Evolutionary conservation across 345 rosid species (phyloP), one percentile per base, ranked within the genome.

Genomic region (Gossypium turneri): DNA sequence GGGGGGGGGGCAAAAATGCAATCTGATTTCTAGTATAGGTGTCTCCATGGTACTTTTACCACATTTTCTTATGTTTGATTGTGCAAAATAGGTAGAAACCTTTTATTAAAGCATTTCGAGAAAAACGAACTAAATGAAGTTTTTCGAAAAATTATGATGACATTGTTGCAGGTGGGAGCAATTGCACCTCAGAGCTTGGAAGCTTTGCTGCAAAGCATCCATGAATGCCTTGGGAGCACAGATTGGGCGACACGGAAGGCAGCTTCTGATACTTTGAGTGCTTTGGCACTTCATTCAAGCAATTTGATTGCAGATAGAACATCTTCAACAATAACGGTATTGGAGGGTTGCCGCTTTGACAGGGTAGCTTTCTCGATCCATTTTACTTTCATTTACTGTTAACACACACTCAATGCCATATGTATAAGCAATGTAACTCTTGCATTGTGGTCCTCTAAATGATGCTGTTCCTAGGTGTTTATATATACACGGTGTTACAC

Each of bases 161-260:
- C 10, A 27, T 72, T 79, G 45, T 74, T 87, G 77, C 90, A 96
- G 99, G 98, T 88, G 60, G 97, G 94, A 81, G 94, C 99, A 64
- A 86, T 96, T 84, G 87, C 92, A 71, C 97, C 95, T 15, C 97
- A 86, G 72, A 91, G 92, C 77, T 78, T 96, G 79, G 97, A 89
- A 19, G 75, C 90, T 27, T 83, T 96, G 87, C 83, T 96, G 78
- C 95, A 92, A 78, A 85, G 89, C 76, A 92, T 93, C 75, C 94
- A 89, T 68, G 98, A 89, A n/a, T 93, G 97, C 85, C 95, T 96
- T 70, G 89, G 94, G 66, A 96, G 93, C 87, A 75, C 97, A 75
- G 99, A 96, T 86, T 96, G 99, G 99, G 94, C 85, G 12, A 92
- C 97, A 47, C 93, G 99, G 17, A 96, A 96, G 81, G 98, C 99